Conservation (phyloP, 257 asterid species). For the Agastache rugosa region DNA sequence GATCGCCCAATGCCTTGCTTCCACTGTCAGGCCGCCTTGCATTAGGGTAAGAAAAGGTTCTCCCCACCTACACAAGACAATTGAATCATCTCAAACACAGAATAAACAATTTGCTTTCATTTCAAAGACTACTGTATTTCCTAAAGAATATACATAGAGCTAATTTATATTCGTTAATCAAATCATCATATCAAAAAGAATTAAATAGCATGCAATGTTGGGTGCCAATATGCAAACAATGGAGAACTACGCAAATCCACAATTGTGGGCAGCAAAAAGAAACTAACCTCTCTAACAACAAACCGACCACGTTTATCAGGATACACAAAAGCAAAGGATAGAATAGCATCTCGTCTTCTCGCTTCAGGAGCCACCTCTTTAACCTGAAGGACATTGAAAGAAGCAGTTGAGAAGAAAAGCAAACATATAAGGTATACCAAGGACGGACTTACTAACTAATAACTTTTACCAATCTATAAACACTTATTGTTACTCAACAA, state of each 20-base stretch:
- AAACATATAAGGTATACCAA: neutral
- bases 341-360: conserved; percentile 83
- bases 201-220: neutral
- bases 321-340: conserved; percentile 88
- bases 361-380: conserved; percentile 98
- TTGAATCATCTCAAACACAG: conserved; percentile 33
- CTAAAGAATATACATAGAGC: neutral
- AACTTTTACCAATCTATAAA: neutral
- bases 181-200: neutral
- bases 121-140: neutral
- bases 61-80: conserved; percentile 67
- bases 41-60: conserved; percentile 72
- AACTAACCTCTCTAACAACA: conserved; percentile 76
- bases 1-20: conserved; percentile 77
- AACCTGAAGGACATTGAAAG: conserved; percentile 52
- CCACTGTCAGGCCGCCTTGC: conserved; percentile 84
- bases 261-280: conserved; percentile 7
- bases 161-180: conserved; percentile 11
- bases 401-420: conserved; percentile 5
- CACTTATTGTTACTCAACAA: neutral
- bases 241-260: neutral
- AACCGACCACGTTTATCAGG: conserved; percentile 88
- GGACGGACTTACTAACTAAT: neutral
- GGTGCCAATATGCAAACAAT: neutral
- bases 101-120: conserved; percentile 8